A percentile compares a stretch with the other conserved stretches of the same genome.
Evolutionary conservation across 1,139 yeast genomes (phyloP).

Genomic region (Blastobotrys persicus): DNA sequence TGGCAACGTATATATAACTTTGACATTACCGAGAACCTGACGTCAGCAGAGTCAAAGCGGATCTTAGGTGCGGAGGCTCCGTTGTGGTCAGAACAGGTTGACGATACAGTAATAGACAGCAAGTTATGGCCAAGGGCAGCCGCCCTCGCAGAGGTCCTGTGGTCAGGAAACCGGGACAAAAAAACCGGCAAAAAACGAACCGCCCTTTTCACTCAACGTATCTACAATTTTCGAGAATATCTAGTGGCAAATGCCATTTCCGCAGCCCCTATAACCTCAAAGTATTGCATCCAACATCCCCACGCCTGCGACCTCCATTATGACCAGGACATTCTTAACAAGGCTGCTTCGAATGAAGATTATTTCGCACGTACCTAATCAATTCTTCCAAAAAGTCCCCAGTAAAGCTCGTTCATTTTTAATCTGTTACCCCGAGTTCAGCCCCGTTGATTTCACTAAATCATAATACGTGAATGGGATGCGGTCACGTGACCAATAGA

Average conservation of each 20-base stretch:
- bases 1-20: slow-evolving; percentile 49
- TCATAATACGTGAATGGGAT: no score
- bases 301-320: slow-evolving; percentile 39
- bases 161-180: slow-evolving; percentile 47
- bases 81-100: slow-evolving; percentile 49
- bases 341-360: not conserved
- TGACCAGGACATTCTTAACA: slow-evolving; percentile 3
- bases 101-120: slow-evolving; percentile 40
- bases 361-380: not conserved
- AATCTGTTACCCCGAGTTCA: no score
- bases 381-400: no score
- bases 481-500: no score
- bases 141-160: slow-evolving; percentile 47
- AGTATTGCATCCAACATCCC: slow-evolving; percentile 44
- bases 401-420: no score
- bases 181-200: slow-evolving; percentile 38
- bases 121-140: slow-evolving; percentile 51
- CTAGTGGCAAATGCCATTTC: slow-evolving; percentile 42
- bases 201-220: slow-evolving; percentile 41
- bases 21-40: slow-evolving; percentile 42
- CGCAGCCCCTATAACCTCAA: slow-evolving; percentile 46
- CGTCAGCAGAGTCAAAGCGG: slow-evolving; percentile 37
- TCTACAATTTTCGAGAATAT: slow-evolving; percentile 47
- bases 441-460: no score
- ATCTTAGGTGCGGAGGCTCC: slow-evolving; percentile 49